phyloP scores from a whole-genome alignment of 2,329 filamentous ascomycete genomes.

The Canariomyces notabilis region DNA sequence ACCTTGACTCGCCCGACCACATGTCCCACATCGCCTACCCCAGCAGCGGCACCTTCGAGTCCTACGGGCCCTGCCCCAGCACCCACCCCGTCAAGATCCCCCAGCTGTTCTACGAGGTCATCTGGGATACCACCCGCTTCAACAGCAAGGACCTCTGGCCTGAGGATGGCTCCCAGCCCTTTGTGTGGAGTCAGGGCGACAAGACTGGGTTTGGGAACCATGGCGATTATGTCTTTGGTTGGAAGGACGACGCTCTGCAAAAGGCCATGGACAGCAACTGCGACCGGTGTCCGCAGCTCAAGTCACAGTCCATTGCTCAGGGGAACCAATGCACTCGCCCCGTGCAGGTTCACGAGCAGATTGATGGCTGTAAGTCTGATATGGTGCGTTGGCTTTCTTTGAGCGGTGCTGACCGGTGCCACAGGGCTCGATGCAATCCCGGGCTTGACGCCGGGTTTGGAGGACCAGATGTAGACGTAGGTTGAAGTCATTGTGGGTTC shows the following conservation, averaged over 20 bases:
- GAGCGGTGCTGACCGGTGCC: neutral
- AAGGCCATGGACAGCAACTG: slow-evolving; percentile 26
- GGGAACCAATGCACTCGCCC: slow-evolving; percentile 30
- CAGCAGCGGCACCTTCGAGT: slow-evolving; percentile 22
- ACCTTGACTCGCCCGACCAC: slow-evolving; percentile 51
- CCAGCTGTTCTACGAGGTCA: slow-evolving; percentile 38
- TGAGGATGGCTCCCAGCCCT: slow-evolving; percentile 29
- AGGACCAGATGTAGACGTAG: neutral
- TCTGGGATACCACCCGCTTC: slow-evolving; percentile 38
- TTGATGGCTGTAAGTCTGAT: slow-evolving; percentile 28
- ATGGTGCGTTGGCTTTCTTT: neutral
- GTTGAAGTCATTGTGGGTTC: neutral
- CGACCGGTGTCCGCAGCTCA: slow-evolving; percentile 26
- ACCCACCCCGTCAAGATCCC: slow-evolving; percentile 28
- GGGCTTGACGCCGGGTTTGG: neutral
- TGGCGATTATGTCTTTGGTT: slow-evolving; percentile 30
- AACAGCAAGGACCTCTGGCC: slow-evolving; percentile 32
- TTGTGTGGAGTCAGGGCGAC: slow-evolving; percentile 25
- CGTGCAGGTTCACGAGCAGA: slow-evolving; percentile 26
- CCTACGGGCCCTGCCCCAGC: slow-evolving; percentile 23
- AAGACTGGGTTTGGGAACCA: slow-evolving; percentile 27
- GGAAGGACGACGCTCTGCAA: slow-evolving; percentile 30
- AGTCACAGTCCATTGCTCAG: slow-evolving; percentile 28
- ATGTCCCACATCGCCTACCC: slow-evolving; percentile 28
- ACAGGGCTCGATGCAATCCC: neutral